phyloP scores from a whole-genome alignment of 495 filamentous ascomycete genomes.

The Achaetomiella virescens region DNA sequence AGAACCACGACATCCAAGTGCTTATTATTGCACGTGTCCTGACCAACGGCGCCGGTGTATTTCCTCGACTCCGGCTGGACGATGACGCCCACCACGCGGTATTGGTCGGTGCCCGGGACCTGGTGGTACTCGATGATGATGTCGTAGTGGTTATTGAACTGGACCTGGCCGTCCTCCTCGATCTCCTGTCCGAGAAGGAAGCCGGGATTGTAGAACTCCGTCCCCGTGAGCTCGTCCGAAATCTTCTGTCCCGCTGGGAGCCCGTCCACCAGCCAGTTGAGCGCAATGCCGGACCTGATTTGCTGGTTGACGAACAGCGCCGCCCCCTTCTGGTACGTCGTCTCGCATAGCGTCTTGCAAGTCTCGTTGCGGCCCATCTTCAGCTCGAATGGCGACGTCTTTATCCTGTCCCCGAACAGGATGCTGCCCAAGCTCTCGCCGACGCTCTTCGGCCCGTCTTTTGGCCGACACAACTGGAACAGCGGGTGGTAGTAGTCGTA shows the following conservation, averaged over 20 bases:
- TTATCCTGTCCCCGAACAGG: conserved; percentile 91
- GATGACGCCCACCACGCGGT: conserved; percentile 82
- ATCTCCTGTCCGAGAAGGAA: conserved; percentile 71
- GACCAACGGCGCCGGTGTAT: conserved; percentile 51
- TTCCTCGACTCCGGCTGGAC: conserved; percentile 71
- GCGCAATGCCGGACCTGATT: conserved; percentile 74
- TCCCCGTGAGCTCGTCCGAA: conserved; percentile 62
- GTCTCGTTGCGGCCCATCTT: conserved; percentile 77
- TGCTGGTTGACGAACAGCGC: conserved; percentile 74
- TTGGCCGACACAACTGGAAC: conserved; percentile 81
- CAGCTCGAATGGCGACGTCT: conserved; percentile 82
- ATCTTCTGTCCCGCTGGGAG: conserved; percentile 80
- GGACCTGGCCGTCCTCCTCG: conserved; percentile 39
- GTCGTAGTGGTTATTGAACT: conserved; percentile 89
- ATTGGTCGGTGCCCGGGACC: conserved; percentile 54
- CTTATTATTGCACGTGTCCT: conserved; percentile 57
- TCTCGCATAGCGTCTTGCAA: conserved; percentile 71
- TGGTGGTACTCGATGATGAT: conserved; percentile 91
- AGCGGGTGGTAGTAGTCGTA: conserved; percentile 90
- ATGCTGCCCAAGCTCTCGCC: conserved; percentile 93
- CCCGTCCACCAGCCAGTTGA: conserved; percentile 95
- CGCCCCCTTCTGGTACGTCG: conserved; percentile 58
- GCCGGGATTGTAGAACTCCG: conserved; percentile 77
- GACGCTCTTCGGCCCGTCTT: conserved; percentile 64
- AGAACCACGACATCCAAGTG: conserved; percentile 50